Percentiles rank a stretch among this genome's conserved stretches.
phyloP scores from a whole-genome alignment of 306 rosid species.

The Sindora glabra region DNA sequence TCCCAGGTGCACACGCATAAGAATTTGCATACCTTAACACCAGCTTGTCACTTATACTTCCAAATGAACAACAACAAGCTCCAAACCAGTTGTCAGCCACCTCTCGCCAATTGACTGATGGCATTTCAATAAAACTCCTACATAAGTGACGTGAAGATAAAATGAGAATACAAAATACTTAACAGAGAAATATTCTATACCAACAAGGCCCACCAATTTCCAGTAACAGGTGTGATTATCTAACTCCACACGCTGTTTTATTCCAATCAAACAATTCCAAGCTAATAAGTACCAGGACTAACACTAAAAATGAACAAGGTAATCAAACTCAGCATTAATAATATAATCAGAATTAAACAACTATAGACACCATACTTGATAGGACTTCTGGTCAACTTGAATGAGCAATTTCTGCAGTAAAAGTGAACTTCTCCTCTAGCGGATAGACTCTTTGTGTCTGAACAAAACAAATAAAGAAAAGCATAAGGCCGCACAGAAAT shows the following conservation, averaged over 20 bases:
- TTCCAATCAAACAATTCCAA: too few relatives aligned
- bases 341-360: background rate
- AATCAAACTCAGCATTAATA: background rate
- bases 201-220: background rate
- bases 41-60: conserved; percentile 86
- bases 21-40: conserved; percentile 63
- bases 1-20: conserved; percentile 43
- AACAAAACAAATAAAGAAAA: conserved; percentile 8
- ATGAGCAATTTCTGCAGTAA: conserved; percentile 61
- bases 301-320: background rate
- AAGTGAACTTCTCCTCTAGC: conserved; percentile 52
- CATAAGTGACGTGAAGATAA: conserved; percentile 6
- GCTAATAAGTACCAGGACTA: too few relatives aligned
- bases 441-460: conserved; percentile 50
- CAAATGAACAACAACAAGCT: conserved; percentile 85
- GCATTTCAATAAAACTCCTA: conserved; percentile 86
- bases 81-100: conserved; percentile 97
- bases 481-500: background rate
- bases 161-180: background rate
- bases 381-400: conserved; percentile 53
- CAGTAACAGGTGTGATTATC: background rate
- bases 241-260: background rate
- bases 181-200: background rate
- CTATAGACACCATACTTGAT: conserved; percentile 34
- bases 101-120: conserved; percentile 89